Evolutionary conservation across 495 filamentous ascomycete species (phyloP), one percentile per base, ranked within the genome.

Genomic region (Xylaria scruposa): DNA sequence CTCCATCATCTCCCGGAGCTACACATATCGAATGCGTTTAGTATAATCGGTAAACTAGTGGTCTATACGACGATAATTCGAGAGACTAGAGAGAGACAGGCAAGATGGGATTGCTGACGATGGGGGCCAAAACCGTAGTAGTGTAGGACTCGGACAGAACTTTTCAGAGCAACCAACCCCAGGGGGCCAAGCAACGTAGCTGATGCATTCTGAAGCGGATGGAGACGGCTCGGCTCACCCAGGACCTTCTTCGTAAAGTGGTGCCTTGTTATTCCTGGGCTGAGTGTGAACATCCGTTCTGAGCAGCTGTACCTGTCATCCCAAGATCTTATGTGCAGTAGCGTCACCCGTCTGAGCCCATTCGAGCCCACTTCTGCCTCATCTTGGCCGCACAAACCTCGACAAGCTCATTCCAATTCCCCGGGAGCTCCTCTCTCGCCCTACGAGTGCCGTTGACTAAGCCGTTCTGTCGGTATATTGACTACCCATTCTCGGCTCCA

Each of bases 291-390:
- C 42, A 26, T 36, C 24, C 24, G 12, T 46, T 47, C 42, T 63
- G 17, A 26, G 13, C 61, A 19, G 21, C 8, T 66, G 29, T 51
- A 33, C 36, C 42, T 62, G 31, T 33, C 56, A 46, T 24, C 29
- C 46, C 49, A 64, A 70, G 46, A 70, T 70, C 68, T 70, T 70
- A 64, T 70, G 44, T 70, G 68, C 68, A 70, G 68, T 70, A 70
- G 68, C 56, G 56, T 38, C 24, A 38, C 19, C 58, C 31, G 8
- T 46, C 38, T 38, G 51, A 58, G 51, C 68, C 58, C 59, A 33
- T 40, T 56, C 44, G 47, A 70, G 42, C 58, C 68, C 68, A 51
- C 59, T 42, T 56, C 59, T 56, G 60, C 42, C 60, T 56, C 56
- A n/a, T 26, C 49, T 26, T 40, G 15, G 47, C 47, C 33, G 31